Evolutionary conservation across 2,329 filamentous ascomycete species (phyloP).

Genomic region (Tympanopsis confertula): DNA sequence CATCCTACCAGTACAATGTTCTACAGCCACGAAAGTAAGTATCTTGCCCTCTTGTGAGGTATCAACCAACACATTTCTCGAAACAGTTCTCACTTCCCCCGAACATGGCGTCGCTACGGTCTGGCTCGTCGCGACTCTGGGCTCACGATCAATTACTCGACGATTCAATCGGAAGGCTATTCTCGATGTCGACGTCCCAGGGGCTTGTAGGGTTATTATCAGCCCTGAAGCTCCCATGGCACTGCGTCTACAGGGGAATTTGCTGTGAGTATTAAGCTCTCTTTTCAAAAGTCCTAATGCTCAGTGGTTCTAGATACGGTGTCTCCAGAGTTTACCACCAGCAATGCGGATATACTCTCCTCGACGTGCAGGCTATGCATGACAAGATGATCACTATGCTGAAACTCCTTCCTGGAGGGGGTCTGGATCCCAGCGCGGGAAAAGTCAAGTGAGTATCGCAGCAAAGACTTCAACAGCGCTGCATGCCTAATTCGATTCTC

Average conservation of each 20-base stretch:
- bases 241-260: constrained; percentile 55
- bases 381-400: constrained; percentile 44
- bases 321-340: constrained; percentile 59
- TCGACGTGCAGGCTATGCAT: constrained; percentile 49
- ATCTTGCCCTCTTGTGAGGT: neutral
- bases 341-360: constrained; percentile 61
- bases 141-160: constrained; percentile 49
- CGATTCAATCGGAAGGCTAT: constrained; percentile 63
- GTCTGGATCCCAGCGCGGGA: constrained; percentile 43
- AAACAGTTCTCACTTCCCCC: constrained; percentile 48
- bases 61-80: neutral
- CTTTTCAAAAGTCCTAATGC: too few species aligned
- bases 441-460: constrained; percentile 37
- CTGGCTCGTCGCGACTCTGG: constrained; percentile 64
- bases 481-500: neutral
- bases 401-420: constrained; percentile 31
- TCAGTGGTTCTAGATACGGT: constrained; percentile 34
- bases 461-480: too few species aligned
- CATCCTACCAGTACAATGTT: too few species aligned
- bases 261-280: constrained; percentile 37
- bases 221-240: constrained; percentile 59
- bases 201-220: constrained; percentile 58
- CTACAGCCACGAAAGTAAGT: constrained; percentile 60
- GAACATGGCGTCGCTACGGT: constrained; percentile 66
- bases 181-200: constrained; percentile 55